phyloP scores from a whole-genome alignment of 768 basidiomycete species.

The Leccinellum albellum region DNA sequence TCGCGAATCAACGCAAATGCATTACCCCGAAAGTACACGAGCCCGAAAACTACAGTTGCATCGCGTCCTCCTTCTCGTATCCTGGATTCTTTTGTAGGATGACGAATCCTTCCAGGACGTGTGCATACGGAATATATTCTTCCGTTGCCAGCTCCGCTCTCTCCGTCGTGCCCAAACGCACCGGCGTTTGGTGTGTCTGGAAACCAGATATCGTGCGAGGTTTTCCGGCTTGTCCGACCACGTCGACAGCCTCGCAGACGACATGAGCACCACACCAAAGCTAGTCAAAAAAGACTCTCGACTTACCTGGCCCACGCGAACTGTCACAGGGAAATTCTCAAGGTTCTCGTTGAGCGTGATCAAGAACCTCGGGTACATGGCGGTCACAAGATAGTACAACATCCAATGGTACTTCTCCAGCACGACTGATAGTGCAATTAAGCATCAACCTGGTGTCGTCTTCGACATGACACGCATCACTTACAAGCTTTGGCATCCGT shows the following conservation, averaged over 20 bases:
- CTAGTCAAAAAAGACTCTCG: background rate
- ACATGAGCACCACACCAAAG: conserved; percentile 1
- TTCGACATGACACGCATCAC: conserved; percentile 30
- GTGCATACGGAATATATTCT: conserved; percentile 88
- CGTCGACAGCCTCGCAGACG: conserved; percentile 76
- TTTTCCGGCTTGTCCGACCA: conserved; percentile 42
- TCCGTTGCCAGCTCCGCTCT: conserved; percentile 95
- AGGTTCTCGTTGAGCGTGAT: conserved; percentile 95
- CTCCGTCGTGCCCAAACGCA: conserved; percentile 91
- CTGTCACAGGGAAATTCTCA: conserved; percentile 80
- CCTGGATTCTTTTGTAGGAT: conserved; percentile 91
- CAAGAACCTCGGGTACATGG: conserved; percentile 98
- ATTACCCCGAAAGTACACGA: conserved; percentile 6
- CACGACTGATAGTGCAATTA: conserved; percentile 57
- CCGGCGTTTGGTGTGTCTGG: conserved; percentile 97
- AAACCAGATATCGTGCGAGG: conserved; percentile 28
- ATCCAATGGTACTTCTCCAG: conserved; percentile 98
- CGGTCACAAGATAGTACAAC: conserved; percentile 91
- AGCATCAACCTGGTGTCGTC: background rate
- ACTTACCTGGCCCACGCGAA: conserved; percentile 86
- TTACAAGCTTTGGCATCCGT: conserved; percentile 91
- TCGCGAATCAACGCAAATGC: background rate
- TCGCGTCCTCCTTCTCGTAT: conserved; percentile 81
- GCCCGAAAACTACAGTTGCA: conserved; percentile 55
- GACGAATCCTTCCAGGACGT: conserved; percentile 90